Conservation (phyloP, 2,329 filamentous ascomycete genomes). For the Ciborinia camelliae region DNA sequence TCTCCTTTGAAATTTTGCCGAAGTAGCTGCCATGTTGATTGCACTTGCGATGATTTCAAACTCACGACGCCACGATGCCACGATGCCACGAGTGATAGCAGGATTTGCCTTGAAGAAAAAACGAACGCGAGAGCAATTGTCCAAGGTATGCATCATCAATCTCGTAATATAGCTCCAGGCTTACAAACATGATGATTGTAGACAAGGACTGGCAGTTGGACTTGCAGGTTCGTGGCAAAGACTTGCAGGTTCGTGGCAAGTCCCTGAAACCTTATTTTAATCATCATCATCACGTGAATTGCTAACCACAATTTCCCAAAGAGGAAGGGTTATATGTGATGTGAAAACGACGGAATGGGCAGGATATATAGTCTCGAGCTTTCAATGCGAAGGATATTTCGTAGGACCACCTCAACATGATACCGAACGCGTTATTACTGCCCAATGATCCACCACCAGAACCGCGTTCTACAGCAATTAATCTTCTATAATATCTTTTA, state of each 20-base stretch:
- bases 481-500: background rate
- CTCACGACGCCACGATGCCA: background rate
- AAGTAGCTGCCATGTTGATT: too few relatives aligned
- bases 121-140: background rate
- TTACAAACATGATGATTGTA: background rate
- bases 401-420: too few relatives aligned
- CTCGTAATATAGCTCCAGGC: background rate
- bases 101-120: background rate
- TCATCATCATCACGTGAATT: background rate
- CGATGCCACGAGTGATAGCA: background rate
- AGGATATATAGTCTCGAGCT: background rate
- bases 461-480: background rate
- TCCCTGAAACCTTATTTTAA: background rate
- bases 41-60: too few relatives aligned
- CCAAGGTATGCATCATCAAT: background rate
- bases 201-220: background rate
- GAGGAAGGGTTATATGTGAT: background rate
- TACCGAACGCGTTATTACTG: too few relatives aligned
- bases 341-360: background rate
- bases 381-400: constrained; percentile 1
- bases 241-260: too few relatives aligned
- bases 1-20: background rate
- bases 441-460: background rate
- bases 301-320: background rate
- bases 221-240: constrained; percentile 7